phyloP scores from a whole-genome alignment of 2,329 filamentous ascomycete species.

The Parascedosporium putredinis region DNA sequence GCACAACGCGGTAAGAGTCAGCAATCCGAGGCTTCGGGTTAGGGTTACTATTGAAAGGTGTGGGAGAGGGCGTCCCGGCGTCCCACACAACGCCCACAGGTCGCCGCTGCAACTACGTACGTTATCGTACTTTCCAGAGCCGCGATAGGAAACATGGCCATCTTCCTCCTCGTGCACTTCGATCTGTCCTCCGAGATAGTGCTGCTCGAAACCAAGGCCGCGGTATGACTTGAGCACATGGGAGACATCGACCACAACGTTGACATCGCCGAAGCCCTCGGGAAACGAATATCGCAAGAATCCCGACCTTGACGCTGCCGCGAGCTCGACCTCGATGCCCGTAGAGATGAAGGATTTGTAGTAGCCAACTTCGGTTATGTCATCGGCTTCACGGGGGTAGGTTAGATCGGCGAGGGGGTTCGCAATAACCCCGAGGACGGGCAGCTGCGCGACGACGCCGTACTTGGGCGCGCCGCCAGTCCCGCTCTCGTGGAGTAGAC shows the following conservation, averaged over 20 bases:
- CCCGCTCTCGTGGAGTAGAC: conserved; percentile 55
- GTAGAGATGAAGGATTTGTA: conserved; percentile 47
- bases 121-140: conserved; percentile 52
- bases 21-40: too few relatives aligned
- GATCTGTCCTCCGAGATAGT: conserved; percentile 51
- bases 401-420: conserved; percentile 47
- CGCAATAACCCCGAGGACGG: conserved; percentile 34
- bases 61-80: too few relatives aligned
- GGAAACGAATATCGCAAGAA: conserved; percentile 54
- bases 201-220: conserved; percentile 49
- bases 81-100: too few relatives aligned
- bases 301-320: conserved; percentile 44
- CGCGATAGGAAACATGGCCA: conserved; percentile 37
- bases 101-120: too few relatives aligned
- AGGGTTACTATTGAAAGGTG: too few relatives aligned
- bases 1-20: conserved; percentile 9
- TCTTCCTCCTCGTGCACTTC: conserved; percentile 31
- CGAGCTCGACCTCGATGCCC: conserved; percentile 46
- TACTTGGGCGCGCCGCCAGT: conserved; percentile 63
- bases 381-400: conserved; percentile 39
- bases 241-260: conserved; percentile 52
- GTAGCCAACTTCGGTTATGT: conserved; percentile 48
- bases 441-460: conserved; percentile 53
- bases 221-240: conserved; percentile 55
- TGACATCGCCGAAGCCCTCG: conserved; percentile 17